Conservation (phyloP, 164 flowering plant species). For the Berberis vulgaris region DNA sequence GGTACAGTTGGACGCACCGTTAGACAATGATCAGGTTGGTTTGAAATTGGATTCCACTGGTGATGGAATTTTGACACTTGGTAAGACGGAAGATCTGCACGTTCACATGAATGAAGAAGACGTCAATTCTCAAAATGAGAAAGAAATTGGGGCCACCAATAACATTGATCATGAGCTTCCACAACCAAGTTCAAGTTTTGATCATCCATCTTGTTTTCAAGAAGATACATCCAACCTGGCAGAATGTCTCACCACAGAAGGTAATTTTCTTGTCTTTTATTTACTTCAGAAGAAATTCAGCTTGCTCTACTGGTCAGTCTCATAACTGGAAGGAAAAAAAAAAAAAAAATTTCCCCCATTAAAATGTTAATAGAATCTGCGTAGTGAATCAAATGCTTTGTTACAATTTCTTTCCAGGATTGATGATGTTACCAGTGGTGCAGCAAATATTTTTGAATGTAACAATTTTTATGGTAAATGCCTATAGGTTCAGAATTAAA, state of each 20-base stretch:
- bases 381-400: too few relatives aligned
- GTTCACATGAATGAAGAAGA: constrained; percentile 9
- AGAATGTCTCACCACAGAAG: constrained; percentile 18
- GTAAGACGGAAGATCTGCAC: constrained; percentile 5
- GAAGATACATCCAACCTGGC: constrained; percentile 17
- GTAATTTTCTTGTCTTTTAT: constrained; percentile 12
- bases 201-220: constrained; percentile 14
- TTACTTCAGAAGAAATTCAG: neutral
- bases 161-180: constrained; percentile 3
- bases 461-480: constrained; percentile 1
- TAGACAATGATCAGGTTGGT: constrained; percentile 12
- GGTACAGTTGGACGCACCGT: neutral
- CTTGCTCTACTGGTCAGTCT: too few relatives aligned
- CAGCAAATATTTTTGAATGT: too few relatives aligned
- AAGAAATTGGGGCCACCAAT: constrained; percentile 8
- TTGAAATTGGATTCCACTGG: constrained; percentile 4
- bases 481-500: constrained; percentile 17
- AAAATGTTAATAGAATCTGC: too few relatives aligned
- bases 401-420: too few relatives aligned
- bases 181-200: constrained; percentile 24
- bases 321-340: too few relatives aligned
- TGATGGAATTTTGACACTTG: constrained; percentile 4
- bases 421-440: too few relatives aligned
- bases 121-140: constrained; percentile 10
- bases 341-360: too few relatives aligned